These are phyloP conservation scores for Chrysosporium queenslandicum DNA, from an alignment of 2,329 filamentous ascomycete species.

Conservation along the genomic window DNA sequence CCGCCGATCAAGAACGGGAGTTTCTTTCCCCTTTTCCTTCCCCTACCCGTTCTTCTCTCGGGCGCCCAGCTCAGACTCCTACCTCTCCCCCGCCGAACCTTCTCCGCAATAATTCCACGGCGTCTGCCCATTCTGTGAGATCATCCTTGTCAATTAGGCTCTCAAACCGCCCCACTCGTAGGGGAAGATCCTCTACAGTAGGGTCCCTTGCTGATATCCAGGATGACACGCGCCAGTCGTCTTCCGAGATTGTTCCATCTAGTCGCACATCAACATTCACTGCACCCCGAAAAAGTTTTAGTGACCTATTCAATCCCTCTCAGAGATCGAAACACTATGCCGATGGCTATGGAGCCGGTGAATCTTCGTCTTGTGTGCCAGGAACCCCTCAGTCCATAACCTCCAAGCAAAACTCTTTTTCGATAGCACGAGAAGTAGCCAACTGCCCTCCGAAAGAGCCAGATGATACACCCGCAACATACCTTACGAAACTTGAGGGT, in stretches of 20 bases:
- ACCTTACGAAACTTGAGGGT: constrained; percentile 73
- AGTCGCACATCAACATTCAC: constrained; percentile 71
- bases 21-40: constrained; percentile 38
- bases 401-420: constrained; percentile 77
- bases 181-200: constrained; percentile 80
- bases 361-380: constrained; percentile 45
- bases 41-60: constrained; percentile 44
- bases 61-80: constrained; percentile 40
- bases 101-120: constrained; percentile 51
- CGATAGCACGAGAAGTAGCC: constrained; percentile 58
- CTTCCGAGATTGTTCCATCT: constrained; percentile 48
- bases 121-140: constrained; percentile 55
- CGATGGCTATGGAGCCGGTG: constrained; percentile 52
- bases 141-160: constrained; percentile 49
- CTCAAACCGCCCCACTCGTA: constrained; percentile 48
- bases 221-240: constrained; percentile 58
- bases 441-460: constrained; percentile 62
- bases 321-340: constrained; percentile 71
- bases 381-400: constrained; percentile 52
- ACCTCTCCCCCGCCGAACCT: constrained; percentile 38
- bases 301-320: constrained; percentile 69
- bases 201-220: constrained; percentile 68
- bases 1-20: constrained; percentile 25
- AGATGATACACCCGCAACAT: constrained; percentile 81
- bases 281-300: constrained; percentile 80